Evolutionary conservation across 306 rosid genomes (phyloP).

Genomic region (Phaseolus lunatus): DNA sequence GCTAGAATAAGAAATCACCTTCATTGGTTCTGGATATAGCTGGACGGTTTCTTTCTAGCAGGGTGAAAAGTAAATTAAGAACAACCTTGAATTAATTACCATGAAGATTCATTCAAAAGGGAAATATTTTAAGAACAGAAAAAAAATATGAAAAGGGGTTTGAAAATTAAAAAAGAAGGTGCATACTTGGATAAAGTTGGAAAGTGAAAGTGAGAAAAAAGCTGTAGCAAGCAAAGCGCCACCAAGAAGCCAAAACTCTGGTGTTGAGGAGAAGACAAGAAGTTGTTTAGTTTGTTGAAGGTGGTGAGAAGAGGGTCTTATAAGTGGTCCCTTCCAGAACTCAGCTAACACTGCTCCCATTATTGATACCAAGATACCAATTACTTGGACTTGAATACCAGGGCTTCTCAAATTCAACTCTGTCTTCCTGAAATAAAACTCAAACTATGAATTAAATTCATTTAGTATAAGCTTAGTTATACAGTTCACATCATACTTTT

Average conservation of each 20-base stretch:
- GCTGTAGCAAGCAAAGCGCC: conserved; percentile 72
- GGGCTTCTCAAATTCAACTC: conserved; percentile 54
- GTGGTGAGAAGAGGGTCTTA: conserved; percentile 57
- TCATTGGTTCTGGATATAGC: conserved; percentile 53
- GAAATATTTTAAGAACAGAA: not conserved
- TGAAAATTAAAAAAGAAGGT: not conserved
- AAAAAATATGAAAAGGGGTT: not conserved
- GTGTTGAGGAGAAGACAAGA: conserved; percentile 63
- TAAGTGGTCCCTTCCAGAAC: conserved; percentile 64
- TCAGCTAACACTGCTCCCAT: conserved; percentile 66
- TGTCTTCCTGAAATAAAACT: conserved; percentile 51
- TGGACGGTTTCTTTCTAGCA: conserved; percentile 46
- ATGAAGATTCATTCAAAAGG: not conserved
- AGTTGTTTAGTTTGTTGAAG: conserved; percentile 48
- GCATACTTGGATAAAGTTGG: conserved; percentile 63
- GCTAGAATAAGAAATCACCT: conserved; percentile 47
- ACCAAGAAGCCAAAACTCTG: conserved; percentile 78
- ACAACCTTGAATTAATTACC: conserved; percentile 21
- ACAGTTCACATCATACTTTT: not conserved
- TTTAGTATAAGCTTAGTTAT: not conserved
- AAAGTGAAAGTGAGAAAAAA: conserved; percentile 63
- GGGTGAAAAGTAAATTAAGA: conserved; percentile 4
- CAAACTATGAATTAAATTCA: too few species aligned
- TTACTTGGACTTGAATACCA: conserved; percentile 54
- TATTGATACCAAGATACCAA: conserved; percentile 65